Conservation (phyloP, 345 rosid species). For the Lagerstroemia speciosa region DNA sequence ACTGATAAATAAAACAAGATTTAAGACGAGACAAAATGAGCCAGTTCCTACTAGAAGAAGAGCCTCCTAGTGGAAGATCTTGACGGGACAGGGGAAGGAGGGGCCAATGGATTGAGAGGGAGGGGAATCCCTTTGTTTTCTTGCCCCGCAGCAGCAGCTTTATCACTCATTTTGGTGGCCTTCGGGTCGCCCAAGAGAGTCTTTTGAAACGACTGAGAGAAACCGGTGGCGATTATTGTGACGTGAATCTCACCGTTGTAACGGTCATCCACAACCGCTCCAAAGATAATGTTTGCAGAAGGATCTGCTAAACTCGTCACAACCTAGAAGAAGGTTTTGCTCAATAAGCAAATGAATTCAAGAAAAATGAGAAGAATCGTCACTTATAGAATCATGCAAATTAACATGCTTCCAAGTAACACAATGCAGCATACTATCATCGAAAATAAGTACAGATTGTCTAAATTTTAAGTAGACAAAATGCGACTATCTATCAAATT, state of each 20-base stretch:
- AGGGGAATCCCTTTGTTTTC: slow-evolving; percentile 42
- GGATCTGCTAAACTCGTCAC: slow-evolving; percentile 98
- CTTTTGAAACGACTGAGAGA: slow-evolving; percentile 93
- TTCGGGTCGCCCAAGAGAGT: slow-evolving; percentile 67
- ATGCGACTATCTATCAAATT: too few species aligned
- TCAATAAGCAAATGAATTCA: neutral
- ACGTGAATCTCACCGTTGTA: slow-evolving; percentile 94
- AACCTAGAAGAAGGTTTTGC: slow-evolving; percentile 36
- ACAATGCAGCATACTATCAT: neutral
- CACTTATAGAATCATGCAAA: too few species aligned
- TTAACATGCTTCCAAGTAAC: too few species aligned
- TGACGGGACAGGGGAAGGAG: slow-evolving; percentile 35
- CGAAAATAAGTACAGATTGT: neutral
- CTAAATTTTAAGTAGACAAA: neutral
- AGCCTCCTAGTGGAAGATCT: slow-evolving; percentile 62
- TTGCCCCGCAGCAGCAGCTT: slow-evolving; percentile 24
- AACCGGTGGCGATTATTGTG: slow-evolving; percentile 91
- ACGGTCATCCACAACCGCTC: slow-evolving; percentile 96
- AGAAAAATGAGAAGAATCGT: too few species aligned
- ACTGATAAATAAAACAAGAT: neutral
- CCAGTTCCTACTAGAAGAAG: slow-evolving; percentile 40
- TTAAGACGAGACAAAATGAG: neutral
- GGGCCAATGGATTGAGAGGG: slow-evolving; percentile 31
- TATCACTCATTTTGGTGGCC: slow-evolving; percentile 56
- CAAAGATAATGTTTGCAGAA: slow-evolving; percentile 96